Conservation (phyloP, 495 filamentous ascomycete species). For the Xylaria telfairii region DNA sequence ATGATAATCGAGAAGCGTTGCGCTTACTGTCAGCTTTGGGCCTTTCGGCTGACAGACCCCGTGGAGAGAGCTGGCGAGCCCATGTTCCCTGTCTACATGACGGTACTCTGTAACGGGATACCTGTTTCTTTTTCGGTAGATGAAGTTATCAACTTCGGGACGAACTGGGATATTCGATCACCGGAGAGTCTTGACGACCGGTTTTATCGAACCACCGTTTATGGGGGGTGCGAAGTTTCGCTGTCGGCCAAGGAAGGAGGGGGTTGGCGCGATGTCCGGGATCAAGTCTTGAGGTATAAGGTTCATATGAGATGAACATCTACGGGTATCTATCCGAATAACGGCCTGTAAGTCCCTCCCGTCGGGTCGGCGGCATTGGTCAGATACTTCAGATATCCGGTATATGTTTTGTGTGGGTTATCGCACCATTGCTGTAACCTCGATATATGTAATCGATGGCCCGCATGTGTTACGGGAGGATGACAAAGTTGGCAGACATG, state of each 20-base stretch:
- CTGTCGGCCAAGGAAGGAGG: background rate
- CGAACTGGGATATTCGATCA: background rate
- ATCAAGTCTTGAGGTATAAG: background rate
- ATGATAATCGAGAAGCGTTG: background rate
- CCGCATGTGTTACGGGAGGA: background rate
- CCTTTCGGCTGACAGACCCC: background rate
- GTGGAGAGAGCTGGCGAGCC: background rate
- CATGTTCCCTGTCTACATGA: background rate
- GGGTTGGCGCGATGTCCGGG: background rate
- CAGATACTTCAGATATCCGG: background rate
- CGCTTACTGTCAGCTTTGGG: conserved; percentile 6
- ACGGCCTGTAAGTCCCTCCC: background rate
- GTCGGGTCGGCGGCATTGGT: background rate
- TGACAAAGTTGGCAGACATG: conserved; percentile 6
- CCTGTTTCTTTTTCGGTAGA: background rate
- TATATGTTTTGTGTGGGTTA: background rate
- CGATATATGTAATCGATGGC: background rate
- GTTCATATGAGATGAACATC: background rate
- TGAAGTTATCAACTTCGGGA: background rate
- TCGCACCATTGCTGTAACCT: background rate
- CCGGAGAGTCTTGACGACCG: background rate
- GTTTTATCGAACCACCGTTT: conserved; percentile 7
- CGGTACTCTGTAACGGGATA: background rate
- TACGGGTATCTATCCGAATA: background rate
- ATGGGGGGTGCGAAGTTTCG: background rate